Percentiles rank a stretch among this genome's conserved stretches.
Evolutionary conservation across 129 eudicot genomes (phyloP).

Genomic region (Mikania micrantha): DNA sequence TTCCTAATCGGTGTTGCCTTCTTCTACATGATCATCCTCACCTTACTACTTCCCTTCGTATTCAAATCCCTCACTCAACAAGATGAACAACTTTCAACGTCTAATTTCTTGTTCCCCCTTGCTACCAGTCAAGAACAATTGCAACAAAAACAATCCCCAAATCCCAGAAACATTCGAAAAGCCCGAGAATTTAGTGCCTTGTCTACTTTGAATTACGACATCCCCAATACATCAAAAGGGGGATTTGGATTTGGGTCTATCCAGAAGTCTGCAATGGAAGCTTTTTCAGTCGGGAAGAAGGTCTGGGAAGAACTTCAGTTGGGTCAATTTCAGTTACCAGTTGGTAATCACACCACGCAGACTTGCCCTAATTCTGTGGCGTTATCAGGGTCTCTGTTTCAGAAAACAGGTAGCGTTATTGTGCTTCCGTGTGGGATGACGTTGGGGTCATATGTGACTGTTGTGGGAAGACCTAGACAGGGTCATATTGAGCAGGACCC

Average conservation of each 20-base stretch:
- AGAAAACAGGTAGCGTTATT: slow-evolving; percentile 39
- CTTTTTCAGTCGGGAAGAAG: slow-evolving; percentile 55
- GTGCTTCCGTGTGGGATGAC: slow-evolving; percentile 90
- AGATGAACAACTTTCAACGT: background rate
- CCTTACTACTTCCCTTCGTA: slow-evolving; percentile 54
- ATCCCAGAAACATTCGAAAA: slow-evolving; percentile 15
- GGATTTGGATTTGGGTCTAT: slow-evolving; percentile 59
- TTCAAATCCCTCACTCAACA: slow-evolving; percentile 38
- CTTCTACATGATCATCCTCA: slow-evolving; percentile 43
- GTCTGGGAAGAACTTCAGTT: slow-evolving; percentile 53
- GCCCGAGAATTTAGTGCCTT: slow-evolving; percentile 12
- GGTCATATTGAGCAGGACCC: slow-evolving; percentile 63
- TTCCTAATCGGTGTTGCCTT: slow-evolving; percentile 38
- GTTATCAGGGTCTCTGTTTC: slow-evolving; percentile 45
- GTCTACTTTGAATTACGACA: slow-evolving; percentile 48
- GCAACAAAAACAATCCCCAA: slow-evolving; percentile 38
- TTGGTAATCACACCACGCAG: slow-evolving; percentile 29
- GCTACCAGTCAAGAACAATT: slow-evolving; percentile 33
- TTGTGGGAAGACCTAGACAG: slow-evolving; percentile 54
- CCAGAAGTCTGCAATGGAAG: slow-evolving; percentile 56
- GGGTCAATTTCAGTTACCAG: slow-evolving; percentile 6
- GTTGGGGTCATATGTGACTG: slow-evolving; percentile 69
- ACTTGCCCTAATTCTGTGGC: slow-evolving; percentile 62
- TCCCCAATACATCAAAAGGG: slow-evolving; percentile 18
- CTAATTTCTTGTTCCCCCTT: slow-evolving; percentile 18